These are phyloP conservation scores for Circinella minor DNA, from an alignment of 371 early-diverging fungal genomes.

Conservation along the genomic window DNA sequence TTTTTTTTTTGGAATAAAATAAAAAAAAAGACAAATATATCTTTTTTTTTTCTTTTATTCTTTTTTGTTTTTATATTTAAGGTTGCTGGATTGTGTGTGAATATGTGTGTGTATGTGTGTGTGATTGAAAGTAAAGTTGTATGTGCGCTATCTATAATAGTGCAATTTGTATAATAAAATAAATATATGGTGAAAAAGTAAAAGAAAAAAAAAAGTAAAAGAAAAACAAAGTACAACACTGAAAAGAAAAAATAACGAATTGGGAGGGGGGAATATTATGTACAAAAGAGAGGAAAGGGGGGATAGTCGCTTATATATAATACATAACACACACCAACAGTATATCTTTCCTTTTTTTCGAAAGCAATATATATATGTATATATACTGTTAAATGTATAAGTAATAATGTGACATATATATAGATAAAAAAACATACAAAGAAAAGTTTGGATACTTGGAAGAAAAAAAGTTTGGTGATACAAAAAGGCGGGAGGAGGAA, in stretches of 20 bases:
- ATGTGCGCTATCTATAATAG: background rate
- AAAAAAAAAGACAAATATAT: background rate
- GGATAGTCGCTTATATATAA: too few species aligned
- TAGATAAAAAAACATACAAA: background rate
- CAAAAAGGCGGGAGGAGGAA: background rate
- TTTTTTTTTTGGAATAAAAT: background rate
- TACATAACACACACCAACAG: too few species aligned
- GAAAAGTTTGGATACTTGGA: constrained; percentile 14
- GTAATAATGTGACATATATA: constrained; percentile 4
- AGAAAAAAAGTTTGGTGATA: background rate
- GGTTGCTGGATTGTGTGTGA: constrained; percentile 2
- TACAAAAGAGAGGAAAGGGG: constrained; percentile 2
- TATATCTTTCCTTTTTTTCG: background rate
- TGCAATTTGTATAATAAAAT: background rate
- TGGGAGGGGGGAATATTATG: constrained; percentile 7
- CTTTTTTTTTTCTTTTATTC: background rate
- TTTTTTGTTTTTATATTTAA: background rate
- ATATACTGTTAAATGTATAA: too few species aligned
- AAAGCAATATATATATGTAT: background rate
- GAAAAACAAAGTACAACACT: constrained; percentile 8
- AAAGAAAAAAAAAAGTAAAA: background rate
- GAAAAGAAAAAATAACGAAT: constrained; percentile 12
- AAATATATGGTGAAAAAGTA: background rate
- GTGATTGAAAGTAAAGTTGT: background rate
- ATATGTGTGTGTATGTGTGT: background rate